Evolutionary conservation across 495 filamentous ascomycete genomes (phyloP).

Genomic region (Penicillium tannophilum): DNA sequence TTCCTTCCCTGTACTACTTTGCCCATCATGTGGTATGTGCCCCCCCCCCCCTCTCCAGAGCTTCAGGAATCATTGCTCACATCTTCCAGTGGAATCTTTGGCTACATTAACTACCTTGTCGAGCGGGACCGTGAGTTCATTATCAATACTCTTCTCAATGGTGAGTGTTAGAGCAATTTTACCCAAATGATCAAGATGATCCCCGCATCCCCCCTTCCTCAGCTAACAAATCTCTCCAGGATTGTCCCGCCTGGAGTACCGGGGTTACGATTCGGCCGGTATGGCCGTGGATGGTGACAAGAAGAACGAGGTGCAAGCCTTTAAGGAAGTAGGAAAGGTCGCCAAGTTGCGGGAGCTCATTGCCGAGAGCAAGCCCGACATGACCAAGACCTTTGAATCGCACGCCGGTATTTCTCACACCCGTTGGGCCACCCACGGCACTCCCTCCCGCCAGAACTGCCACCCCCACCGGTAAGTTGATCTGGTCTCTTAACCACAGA

Average conservation of each 20-base stretch:
- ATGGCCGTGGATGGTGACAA: slow-evolving; percentile 96
- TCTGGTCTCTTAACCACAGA: neutral
- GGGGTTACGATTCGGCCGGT: slow-evolving; percentile 96
- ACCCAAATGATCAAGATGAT: neutral
- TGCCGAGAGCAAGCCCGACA: slow-evolving; percentile 76
- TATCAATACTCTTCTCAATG: slow-evolving; percentile 93
- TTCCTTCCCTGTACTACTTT: slow-evolving; percentile 5
- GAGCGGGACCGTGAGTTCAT: slow-evolving; percentile 97
- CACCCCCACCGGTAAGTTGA: slow-evolving; percentile 87
- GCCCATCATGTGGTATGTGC: slow-evolving; percentile 43
- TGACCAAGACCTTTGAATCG: slow-evolving; percentile 91
- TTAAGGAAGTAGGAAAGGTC: slow-evolving; percentile 99
- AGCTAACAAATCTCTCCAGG: slow-evolving; percentile 46
- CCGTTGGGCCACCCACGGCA: slow-evolving; percentile 96
- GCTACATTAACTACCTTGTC: slow-evolving; percentile 88
- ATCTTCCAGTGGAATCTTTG: slow-evolving; percentile 86
- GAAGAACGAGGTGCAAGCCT: slow-evolving; percentile 95
- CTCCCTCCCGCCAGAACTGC: slow-evolving; percentile 91
- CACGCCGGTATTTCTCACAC: slow-evolving; percentile 99
- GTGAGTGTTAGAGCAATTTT: slow-evolving; percentile 47
- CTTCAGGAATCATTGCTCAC: neutral
- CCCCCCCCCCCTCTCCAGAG: neutral
- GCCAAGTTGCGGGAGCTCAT: slow-evolving; percentile 93
- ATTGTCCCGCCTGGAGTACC: slow-evolving; percentile 87
- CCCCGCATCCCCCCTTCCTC: neutral